These are phyloP conservation scores for Paspalum vaginatum DNA, from an alignment of 176 grass and related monocot species.

Conservation along the genomic window DNA sequence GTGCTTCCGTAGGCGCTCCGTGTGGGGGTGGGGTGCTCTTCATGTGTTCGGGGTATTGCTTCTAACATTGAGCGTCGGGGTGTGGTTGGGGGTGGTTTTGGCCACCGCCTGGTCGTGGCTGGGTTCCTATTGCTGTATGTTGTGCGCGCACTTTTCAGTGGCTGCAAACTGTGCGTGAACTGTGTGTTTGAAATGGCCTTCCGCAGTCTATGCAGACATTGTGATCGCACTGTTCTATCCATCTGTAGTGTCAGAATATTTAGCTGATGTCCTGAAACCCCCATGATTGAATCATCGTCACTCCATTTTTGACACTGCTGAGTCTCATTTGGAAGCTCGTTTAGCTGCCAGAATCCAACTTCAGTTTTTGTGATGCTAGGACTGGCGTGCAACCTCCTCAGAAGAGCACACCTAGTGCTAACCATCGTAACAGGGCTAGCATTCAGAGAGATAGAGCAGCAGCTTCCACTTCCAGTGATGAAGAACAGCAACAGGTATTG, in stretches of 20 bases:
- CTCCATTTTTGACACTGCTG: not conserved
- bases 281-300: slow-evolving; percentile 3
- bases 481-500: slow-evolving; percentile 42
- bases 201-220: not conserved
- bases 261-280: not conserved
- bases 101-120: not conserved
- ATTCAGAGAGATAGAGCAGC: slow-evolving; percentile 33
- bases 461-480: slow-evolving; percentile 29
- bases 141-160: not conserved
- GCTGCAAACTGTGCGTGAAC: not conserved
- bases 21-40: not conserved
- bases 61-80: not conserved
- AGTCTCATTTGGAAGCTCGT: not conserved
- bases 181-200: not conserved
- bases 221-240: not conserved
- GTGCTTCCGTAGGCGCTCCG: not conserved
- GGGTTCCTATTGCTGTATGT: not conserved
- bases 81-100: not conserved
- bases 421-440: slow-evolving; percentile 25
- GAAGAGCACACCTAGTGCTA: slow-evolving; percentile 32
- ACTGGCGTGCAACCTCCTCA: slow-evolving; percentile 19
- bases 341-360: not conserved
- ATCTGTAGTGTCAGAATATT: not conserved
- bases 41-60: not conserved
- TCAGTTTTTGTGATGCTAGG: slow-evolving; percentile 26